Conservation (phyloP, 805 yeast genomes). For the Lipomyces sp. region DNA sequence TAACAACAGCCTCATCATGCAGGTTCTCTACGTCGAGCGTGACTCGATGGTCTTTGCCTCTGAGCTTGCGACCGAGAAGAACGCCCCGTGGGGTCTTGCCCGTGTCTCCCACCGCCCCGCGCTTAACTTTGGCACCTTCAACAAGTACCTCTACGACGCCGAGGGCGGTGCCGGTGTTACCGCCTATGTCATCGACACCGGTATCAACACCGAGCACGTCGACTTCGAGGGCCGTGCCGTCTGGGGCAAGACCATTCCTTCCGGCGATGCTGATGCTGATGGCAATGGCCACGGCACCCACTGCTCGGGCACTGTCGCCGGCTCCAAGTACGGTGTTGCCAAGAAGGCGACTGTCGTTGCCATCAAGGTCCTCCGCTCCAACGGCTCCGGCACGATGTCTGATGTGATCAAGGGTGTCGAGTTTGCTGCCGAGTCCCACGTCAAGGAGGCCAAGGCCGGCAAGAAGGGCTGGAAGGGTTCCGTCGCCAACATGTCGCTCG, state of each 20-base stretch:
- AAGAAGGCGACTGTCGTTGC: slow-evolving; percentile 58
- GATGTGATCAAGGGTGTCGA: slow-evolving; percentile 64
- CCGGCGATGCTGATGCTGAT: slow-evolving; percentile 47
- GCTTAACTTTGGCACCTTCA: slow-evolving; percentile 56
- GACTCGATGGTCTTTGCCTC: slow-evolving; percentile 51
- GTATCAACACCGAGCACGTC: slow-evolving; percentile 51
- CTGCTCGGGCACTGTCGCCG: slow-evolving; percentile 64
- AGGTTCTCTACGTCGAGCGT: slow-evolving; percentile 58
- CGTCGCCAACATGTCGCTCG: slow-evolving; percentile 60
- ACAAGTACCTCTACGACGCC: slow-evolving; percentile 57
- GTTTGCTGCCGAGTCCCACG: slow-evolving; percentile 53
- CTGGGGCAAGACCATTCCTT: slow-evolving; percentile 60
- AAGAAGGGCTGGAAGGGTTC: slow-evolving; percentile 55
- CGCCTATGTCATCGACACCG: slow-evolving; percentile 56
- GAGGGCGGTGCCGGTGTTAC: slow-evolving; percentile 62
- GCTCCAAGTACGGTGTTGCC: slow-evolving; percentile 57
- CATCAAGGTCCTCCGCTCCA: slow-evolving; percentile 56
- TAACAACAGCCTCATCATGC: slow-evolving; percentile 2
- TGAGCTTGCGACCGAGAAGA: slow-evolving; percentile 50
- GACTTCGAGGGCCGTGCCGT: slow-evolving; percentile 60
- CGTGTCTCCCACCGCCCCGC: slow-evolving; percentile 63
- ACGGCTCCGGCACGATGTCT: slow-evolving; percentile 59
- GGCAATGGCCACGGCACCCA: slow-evolving; percentile 67
- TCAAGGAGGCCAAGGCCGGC: slow-evolving; percentile 37
- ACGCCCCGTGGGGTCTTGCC: slow-evolving; percentile 75